phyloP scores from a whole-genome alignment of 208 protist species.

The Acanthamoeba castellanii region DNA sequence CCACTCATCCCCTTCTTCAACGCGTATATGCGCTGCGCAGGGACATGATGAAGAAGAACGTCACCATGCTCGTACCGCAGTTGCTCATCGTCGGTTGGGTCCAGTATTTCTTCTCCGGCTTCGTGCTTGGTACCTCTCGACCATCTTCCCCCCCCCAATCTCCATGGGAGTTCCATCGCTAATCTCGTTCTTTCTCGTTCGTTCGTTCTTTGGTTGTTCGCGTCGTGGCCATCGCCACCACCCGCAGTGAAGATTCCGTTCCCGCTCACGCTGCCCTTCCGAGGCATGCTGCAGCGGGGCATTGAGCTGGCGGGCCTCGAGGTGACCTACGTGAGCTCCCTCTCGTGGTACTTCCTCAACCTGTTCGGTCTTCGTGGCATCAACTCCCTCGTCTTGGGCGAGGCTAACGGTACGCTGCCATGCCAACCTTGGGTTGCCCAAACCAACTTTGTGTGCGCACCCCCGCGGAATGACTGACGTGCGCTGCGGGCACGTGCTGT shows the following conservation, averaged over 20 bases:
- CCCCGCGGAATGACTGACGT: background rate
- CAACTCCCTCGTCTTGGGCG: conserved; percentile 94
- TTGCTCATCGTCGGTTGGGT: conserved; percentile 97
- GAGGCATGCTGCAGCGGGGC: conserved; percentile 96
- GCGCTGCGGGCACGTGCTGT: background rate
- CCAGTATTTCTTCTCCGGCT: conserved; percentile 97
- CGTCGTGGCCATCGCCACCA: background rate
- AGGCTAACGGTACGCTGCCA: conserved; percentile 86
- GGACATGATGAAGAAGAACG: conserved; percentile 96
- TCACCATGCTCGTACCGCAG: conserved; percentile 95
- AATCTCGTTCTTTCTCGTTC: background rate
- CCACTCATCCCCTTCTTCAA: background rate
- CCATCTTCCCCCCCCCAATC: background rate
- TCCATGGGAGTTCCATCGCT: background rate
- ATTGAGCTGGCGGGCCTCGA: conserved; percentile 95
- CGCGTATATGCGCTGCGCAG: conserved; percentile 92
- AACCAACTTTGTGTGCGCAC: background rate
- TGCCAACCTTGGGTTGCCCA: background rate
- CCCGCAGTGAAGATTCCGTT: conserved; percentile 92
- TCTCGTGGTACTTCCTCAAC: conserved; percentile 97
- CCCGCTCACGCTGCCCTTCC: conserved; percentile 94
- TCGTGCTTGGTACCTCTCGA: conserved; percentile 94
- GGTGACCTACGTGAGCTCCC: conserved; percentile 96
- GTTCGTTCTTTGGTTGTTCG: background rate
- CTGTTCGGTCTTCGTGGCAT: conserved; percentile 96